These are phyloP conservation scores for Blastosporella zonata DNA, from an alignment of 1,284 basidiomycete species.

Conservation along the genomic window DNA sequence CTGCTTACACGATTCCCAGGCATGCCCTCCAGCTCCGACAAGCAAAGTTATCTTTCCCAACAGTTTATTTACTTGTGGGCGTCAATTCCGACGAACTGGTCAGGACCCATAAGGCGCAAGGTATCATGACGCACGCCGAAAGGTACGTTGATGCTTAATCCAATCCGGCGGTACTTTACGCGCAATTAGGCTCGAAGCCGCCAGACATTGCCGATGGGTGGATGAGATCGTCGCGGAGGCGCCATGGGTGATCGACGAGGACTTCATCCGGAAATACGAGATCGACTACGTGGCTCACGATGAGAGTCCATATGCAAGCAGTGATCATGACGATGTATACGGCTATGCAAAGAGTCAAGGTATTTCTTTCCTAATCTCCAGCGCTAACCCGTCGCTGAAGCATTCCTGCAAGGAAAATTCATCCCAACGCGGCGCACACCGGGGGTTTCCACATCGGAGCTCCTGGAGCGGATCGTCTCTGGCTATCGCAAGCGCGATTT, in stretches of 20 bases:
- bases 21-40: constrained; percentile 94
- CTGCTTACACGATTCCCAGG: constrained; percentile 36
- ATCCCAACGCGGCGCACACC: constrained; percentile 94
- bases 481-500: constrained; percentile 82
- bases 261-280: constrained; percentile 78
- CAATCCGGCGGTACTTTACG: not conserved
- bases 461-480: constrained; percentile 86
- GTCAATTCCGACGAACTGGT: constrained; percentile 87
- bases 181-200: constrained; percentile 67
- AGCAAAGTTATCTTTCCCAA: constrained; percentile 89
- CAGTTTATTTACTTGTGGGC: constrained; percentile 86
- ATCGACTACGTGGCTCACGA: constrained; percentile 99
- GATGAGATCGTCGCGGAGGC: constrained; percentile 94
- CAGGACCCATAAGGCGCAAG: constrained; percentile 70
- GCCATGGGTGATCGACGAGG: constrained; percentile 88
- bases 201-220: constrained; percentile 94
- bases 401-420: constrained; percentile 75
- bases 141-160: constrained; percentile 42
- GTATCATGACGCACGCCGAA: constrained; percentile 87
- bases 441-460: constrained; percentile 90
- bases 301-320: constrained; percentile 78
- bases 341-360: constrained; percentile 79
- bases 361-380: constrained; percentile 23
- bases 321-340: constrained; percentile 85
- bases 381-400: constrained; percentile 1